A percentile compares a stretch with the other conserved stretches of the same genome.
Conservation (phyloP, 495 filamentous ascomycete species). For the Oidiodendron maius region DNA sequence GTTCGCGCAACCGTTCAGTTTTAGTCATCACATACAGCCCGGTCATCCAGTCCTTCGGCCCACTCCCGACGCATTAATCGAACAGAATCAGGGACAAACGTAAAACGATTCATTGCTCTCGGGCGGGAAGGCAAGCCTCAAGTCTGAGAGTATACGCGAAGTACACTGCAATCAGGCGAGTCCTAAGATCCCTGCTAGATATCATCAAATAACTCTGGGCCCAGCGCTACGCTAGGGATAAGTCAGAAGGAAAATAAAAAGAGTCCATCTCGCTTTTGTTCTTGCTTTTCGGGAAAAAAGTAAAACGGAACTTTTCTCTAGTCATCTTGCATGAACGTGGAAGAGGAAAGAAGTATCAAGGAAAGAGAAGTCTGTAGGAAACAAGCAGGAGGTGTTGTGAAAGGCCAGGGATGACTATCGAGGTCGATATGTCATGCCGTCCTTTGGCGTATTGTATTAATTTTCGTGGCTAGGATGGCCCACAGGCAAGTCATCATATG, state of each 20-base stretch:
- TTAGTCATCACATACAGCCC: neutral
- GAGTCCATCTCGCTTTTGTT: neutral
- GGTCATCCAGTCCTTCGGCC: neutral
- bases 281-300: neutral
- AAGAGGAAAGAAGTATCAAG: neutral
- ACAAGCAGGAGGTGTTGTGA: neutral
- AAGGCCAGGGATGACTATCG: conserved; percentile 25
- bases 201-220: too few relatives aligned
- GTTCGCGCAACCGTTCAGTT: neutral
- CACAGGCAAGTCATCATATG: neutral
- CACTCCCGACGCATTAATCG: neutral
- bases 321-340: neutral
- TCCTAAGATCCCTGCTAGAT: neutral
- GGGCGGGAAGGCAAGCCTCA: neutral
- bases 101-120: neutral
- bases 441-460: conserved; percentile 18
- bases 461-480: neutral
- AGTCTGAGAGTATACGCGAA: neutral
- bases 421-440: conserved; percentile 17
- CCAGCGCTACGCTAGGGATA: neutral
- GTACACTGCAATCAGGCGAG: neutral
- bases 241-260: neutral
- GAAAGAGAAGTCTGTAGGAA: neutral
- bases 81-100: neutral
- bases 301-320: conserved; percentile 9